Evolutionary conservation across 495 filamentous ascomycete species (phyloP), one percentile per base, ranked within the genome.

Genomic region (Parathielavia hyrcaniae): DNA sequence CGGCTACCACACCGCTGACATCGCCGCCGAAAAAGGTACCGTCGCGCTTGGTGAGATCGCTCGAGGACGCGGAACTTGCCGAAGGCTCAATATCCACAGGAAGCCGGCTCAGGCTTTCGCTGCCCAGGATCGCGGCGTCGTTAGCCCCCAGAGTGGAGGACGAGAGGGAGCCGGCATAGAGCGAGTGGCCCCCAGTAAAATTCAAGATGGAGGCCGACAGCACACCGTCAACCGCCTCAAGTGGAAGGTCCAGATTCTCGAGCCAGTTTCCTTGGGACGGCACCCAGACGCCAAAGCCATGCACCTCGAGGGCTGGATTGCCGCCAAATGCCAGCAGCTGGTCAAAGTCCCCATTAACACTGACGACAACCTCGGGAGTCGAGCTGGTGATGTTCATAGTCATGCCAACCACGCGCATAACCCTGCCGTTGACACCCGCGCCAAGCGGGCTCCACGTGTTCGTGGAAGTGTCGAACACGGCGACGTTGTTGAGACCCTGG

Each of bases 261-360:
- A 97, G 73, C 93, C 93, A 99, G 66, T 95, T 90, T 41, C 83
- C 81, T 49, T 78, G 80, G 6, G 91, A 93, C 20, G 90, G 90
- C n/a, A 97, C 86, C 93, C 93, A 99, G 23, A 97, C 75, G 32
- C 88, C 93, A 66, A 97, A 91, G 1, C 91, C 89, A 49, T 80
- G 67, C 2, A 84, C 86, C 13, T 79, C 63, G 12, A 83, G 71
- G n/a, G 81, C 79, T 12, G 77, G 63, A 60, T 83, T 86, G 51
- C 73, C 75, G 43, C 74, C 83, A 65, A 87, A 90, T 4, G 81
- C 79, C 19, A 85, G 73, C 26, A 96, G 79, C 58, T 82, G 73
- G 22, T 80, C 76, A 69, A 99, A 99, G 63, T 84, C 77, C 23
- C 93, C 93, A 63, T 83, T 95, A 46, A 99, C 71, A 4, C 85